Base-by-base conservation (phyloP, 768 basidiomycete genomes). In the Sarcodon sp. region DNA sequence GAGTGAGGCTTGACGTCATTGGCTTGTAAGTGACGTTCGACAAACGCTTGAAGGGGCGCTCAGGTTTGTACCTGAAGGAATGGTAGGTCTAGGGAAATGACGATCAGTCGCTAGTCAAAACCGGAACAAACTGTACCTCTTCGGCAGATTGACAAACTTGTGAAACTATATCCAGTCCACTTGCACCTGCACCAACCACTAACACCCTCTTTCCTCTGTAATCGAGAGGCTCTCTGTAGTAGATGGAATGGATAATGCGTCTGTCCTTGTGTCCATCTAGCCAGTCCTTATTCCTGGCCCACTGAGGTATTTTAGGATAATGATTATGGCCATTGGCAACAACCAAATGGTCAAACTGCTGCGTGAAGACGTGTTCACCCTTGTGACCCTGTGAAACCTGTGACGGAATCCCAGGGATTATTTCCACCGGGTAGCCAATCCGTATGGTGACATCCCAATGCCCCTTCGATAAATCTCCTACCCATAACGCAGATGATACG, bases 241-340 rank as follows among this genome's bases (percentile, higher is more conserved):
- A 79, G 10, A 77, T 62, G 1, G 75, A 75, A 56, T 80, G 77
- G 8, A 71, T 33, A 1, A 78, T 66, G 49, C 70, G 61, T 27
- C 73, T 66, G 36, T 55, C 50, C 16, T 58, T 50, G 7, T 50
- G 47, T 3, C 54, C 53, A 3, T 56, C 61, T 8, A 75, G 55
- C 78, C 79, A 80, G 5, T 61, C 63, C 2, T 73, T 66, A 46
- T 72, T 66, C 1, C 78, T 77, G 10, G 55, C 57, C 63, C 72
- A 78, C 5, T 54, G 51, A 5, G 69, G 70, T 1, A 68, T 62
- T 21, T 64, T 62, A 2, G 79, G 77, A 48, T 70, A 63, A 51
- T 76, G 76, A 49, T 77, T 72, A 50, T 74, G 73, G 4, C 79
- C 79, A n/a, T 62, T 69, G 18, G 75, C 75, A 33, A 76, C 68